Evolutionary conservation across 257 asterid species (phyloP).

Genomic region (Ballota nigra): DNA sequence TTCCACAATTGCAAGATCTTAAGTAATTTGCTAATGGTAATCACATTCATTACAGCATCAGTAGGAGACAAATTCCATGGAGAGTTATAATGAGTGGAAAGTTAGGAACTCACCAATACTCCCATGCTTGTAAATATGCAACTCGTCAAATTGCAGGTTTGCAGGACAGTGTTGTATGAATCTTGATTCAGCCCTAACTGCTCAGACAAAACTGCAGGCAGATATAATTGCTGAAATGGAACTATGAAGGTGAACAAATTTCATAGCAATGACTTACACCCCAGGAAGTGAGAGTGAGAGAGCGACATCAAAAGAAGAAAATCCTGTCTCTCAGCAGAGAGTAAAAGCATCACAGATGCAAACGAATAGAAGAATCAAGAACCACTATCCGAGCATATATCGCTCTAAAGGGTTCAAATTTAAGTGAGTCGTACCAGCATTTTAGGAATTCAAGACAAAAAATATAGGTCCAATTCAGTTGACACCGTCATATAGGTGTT

Average conservation of each 20-base stretch:
- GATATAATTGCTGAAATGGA: slow-evolving; percentile 1
- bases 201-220: slow-evolving; percentile 2
- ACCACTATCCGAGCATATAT: neutral
- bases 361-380: neutral
- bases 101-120: neutral
- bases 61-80: neutral
- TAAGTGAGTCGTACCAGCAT: neutral
- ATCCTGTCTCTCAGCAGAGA: neutral
- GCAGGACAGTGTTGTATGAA: neutral
- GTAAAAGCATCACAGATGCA: neutral
- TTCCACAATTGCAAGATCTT: slow-evolving; percentile 17
- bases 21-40: neutral
- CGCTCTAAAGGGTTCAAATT: neutral
- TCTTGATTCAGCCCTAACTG: neutral
- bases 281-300: neutral
- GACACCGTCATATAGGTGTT: neutral
- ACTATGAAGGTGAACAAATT: neutral
- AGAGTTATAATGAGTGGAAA: neutral
- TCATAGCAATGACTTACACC: neutral
- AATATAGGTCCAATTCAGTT: neutral
- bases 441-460: neutral
- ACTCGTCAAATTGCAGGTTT: neutral
- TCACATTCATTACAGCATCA: neutral
- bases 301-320: neutral
- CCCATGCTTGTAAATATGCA: neutral